These are phyloP conservation scores for Paraphoma chrysanthemicola DNA, from an alignment of 2,329 filamentous ascomycete genomes.

Conservation along the genomic window DNA sequence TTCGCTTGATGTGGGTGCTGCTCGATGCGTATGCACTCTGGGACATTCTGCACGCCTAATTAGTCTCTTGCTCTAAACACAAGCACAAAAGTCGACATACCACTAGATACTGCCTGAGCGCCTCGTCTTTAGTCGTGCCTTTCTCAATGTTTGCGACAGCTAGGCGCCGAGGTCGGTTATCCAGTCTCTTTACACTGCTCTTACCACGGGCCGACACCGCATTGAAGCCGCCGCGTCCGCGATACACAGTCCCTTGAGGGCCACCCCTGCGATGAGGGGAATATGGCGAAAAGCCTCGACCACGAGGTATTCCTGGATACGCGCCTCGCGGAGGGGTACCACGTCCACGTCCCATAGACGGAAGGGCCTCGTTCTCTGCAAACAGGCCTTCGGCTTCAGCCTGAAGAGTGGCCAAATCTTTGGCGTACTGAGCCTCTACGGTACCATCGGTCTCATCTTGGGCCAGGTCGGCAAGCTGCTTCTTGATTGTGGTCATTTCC, in stretches of 20 bases:
- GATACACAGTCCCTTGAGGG: slow-evolving; percentile 48
- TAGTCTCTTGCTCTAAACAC: neutral
- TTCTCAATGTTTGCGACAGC: slow-evolving; percentile 70
- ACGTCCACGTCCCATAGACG: slow-evolving; percentile 22
- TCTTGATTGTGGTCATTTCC: slow-evolving; percentile 68
- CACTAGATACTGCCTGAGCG: slow-evolving; percentile 73
- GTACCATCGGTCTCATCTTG: slow-evolving; percentile 19
- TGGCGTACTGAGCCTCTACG: slow-evolving; percentile 16
- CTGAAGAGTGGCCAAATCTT: slow-evolving; percentile 31
- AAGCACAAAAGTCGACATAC: slow-evolving; percentile 24
- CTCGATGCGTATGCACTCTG: slow-evolving; percentile 48
- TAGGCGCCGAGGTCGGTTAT: slow-evolving; percentile 76
- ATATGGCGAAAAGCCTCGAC: slow-evolving; percentile 23
- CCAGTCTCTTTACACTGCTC: slow-evolving; percentile 68
- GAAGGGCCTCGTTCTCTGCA: slow-evolving; percentile 59
- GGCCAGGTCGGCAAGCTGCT: slow-evolving; percentile 64
- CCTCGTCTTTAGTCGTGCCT: slow-evolving; percentile 68
- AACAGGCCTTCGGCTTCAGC: slow-evolving; percentile 69
- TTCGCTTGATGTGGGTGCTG: slow-evolving; percentile 48
- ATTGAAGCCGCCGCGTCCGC: slow-evolving; percentile 48
- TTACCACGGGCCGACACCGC: slow-evolving; percentile 34
- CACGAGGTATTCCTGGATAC: slow-evolving; percentile 44
- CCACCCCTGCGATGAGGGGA: slow-evolving; percentile 51
- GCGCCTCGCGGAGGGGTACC: slow-evolving; percentile 31
- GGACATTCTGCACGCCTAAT: slow-evolving; percentile 31